Evolutionary conservation across 208 protist species (phyloP).

Genomic region (Lotmaria passim): DNA sequence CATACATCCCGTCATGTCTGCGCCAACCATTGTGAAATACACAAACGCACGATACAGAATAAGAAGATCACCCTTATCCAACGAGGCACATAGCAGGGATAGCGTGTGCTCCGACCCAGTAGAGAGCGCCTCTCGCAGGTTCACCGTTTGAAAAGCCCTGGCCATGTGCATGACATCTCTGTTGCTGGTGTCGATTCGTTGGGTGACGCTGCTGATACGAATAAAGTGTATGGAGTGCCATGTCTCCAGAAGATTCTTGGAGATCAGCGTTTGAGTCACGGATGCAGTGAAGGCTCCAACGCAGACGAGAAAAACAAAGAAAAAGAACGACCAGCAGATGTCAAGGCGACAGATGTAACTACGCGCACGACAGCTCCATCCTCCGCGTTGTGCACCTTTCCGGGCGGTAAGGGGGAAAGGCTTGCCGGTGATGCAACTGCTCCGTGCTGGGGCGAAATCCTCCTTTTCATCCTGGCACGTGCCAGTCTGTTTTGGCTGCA

Average conservation of each 20-base stretch:
- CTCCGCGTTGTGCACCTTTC: too few species aligned
- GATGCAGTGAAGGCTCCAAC: not conserved
- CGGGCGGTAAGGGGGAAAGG: too few species aligned
- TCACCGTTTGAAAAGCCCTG: not conserved
- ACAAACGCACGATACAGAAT: not conserved
- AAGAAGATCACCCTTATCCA: not conserved
- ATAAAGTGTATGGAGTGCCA: not conserved
- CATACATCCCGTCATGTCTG: not conserved
- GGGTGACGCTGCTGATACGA: not conserved
- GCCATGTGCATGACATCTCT: not conserved
- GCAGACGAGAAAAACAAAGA: too few species aligned
- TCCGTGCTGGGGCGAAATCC: too few species aligned
- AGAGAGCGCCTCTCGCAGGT: not conserved
- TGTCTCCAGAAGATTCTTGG: not conserved
- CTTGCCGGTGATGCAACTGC: too few species aligned
- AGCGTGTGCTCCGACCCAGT: not conserved
- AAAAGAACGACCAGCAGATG: slow-evolving; percentile 10
- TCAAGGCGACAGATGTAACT: slow-evolving; percentile 21
- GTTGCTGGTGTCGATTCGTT: not conserved
- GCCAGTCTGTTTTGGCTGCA: too few species aligned
- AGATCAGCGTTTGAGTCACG: not conserved
- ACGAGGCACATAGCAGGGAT: not conserved
- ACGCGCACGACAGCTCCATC: slow-evolving; percentile 1
- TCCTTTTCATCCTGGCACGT: too few species aligned
- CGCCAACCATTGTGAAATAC: not conserved